A percentile compares a stretch with the other conserved stretches of the same genome.
Evolutionary conservation across 805 yeast species (phyloP).

Genomic region (Blastobotrys chiropterorum): DNA sequence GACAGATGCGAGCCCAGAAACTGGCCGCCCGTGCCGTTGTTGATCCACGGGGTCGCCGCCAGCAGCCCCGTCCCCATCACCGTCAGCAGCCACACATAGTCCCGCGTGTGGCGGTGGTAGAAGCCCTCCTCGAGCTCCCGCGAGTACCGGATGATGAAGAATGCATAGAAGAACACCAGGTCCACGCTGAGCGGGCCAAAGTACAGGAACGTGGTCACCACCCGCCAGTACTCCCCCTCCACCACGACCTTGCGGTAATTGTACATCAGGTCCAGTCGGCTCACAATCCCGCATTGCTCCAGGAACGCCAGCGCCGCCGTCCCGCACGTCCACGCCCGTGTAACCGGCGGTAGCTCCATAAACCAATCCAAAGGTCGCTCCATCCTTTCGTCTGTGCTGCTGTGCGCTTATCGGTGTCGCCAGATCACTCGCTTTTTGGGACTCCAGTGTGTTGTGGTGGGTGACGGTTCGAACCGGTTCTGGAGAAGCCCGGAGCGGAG

Average conservation of each 20-base stretch:
- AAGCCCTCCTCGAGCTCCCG: slow-evolving; percentile 36
- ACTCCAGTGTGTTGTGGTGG: too few relatives aligned
- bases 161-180: slow-evolving; percentile 29
- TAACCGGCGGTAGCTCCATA: slow-evolving; percentile 41
- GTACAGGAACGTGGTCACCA: slow-evolving; percentile 38
- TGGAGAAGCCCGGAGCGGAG: too few relatives aligned
- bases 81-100: slow-evolving; percentile 36
- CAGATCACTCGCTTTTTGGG: too few relatives aligned
- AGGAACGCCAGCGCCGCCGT: slow-evolving; percentile 29
- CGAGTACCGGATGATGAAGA: slow-evolving; percentile 35
- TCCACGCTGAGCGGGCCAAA: slow-evolving; percentile 38
- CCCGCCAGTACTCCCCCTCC: slow-evolving; percentile 33
- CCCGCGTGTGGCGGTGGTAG: slow-evolving; percentile 27
- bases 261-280: slow-evolving; percentile 32
- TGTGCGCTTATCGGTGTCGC: too few relatives aligned
- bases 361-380: slow-evolving; percentile 21
- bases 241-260: slow-evolving; percentile 33
- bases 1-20: slow-evolving; percentile 37
- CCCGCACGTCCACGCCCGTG: slow-evolving; percentile 34
- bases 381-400: slow-evolving; percentile 10
- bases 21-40: slow-evolving; percentile 16
- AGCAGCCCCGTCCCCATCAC: slow-evolving; percentile 24
- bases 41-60: slow-evolving; percentile 26
- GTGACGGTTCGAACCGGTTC: too few relatives aligned
- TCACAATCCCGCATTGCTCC: slow-evolving; percentile 33